A percentile compares a stretch with the other conserved stretches of the same genome.
Conservation (phyloP, 2,329 filamentous ascomycete genomes). For the Colletotrichum lindemuthianum region DNA sequence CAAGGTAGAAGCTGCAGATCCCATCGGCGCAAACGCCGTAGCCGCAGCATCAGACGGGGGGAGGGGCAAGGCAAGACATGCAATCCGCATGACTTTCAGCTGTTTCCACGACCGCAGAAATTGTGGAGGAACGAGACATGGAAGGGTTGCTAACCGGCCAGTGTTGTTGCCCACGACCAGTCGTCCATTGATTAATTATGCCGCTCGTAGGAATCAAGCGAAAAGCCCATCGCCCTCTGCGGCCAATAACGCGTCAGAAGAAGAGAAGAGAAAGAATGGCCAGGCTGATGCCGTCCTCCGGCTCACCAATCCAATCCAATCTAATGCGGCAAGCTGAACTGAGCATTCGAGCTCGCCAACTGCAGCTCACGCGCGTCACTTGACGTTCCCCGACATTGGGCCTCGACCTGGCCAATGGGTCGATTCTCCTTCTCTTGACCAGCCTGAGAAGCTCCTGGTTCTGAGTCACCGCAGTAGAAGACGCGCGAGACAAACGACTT, state of each 20-base stretch:
- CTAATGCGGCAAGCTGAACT: no score
- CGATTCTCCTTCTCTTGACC: constrained; percentile 13
- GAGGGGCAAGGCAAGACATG: constrained; percentile 25
- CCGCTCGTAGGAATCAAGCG: not conserved
- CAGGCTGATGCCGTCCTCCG: no score
- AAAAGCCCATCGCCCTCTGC: not conserved
- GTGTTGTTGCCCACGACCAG: not conserved
- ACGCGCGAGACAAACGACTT: constrained; percentile 3
- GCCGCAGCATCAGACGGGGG: constrained; percentile 16
- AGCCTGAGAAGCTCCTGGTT: not conserved
- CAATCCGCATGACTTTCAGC: constrained; percentile 18
- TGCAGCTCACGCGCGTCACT: constrained; percentile 7
- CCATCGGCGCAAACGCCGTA: not conserved
- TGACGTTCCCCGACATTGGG: not conserved
- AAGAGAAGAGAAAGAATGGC: no score
- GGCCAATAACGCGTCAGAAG: no score
- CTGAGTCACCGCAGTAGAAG: constrained; percentile 3
- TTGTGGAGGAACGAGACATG: constrained; percentile 14
- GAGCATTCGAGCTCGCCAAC: no score
- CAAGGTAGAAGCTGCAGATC: no score
- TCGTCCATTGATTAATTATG: not conserved
- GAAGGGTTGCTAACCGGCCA: constrained; percentile 11
- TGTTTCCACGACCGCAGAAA: not conserved
- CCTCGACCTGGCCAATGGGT: constrained; percentile 12
- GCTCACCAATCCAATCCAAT: no score